Conservation (phyloP, 2,329 filamentous ascomycete species). For the Penicillium sp. region DNA sequence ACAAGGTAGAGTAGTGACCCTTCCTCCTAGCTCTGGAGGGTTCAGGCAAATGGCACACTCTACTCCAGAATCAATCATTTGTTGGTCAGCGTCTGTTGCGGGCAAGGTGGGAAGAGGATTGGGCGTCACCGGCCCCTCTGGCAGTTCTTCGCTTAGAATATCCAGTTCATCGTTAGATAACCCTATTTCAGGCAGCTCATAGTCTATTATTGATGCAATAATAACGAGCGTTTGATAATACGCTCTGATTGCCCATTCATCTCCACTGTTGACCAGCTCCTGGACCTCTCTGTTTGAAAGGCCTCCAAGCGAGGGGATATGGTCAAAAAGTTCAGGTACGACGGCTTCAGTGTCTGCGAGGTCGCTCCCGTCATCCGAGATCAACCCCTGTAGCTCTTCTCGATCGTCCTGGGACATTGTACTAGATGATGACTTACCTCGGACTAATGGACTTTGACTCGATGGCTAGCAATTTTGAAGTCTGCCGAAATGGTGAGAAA, state of each 20-base stretch:
- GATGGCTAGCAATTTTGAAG: too few relatives aligned
- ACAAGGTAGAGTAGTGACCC: background rate
- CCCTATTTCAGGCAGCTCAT: background rate
- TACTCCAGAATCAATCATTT: background rate
- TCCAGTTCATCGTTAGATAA: background rate
- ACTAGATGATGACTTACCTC: background rate
- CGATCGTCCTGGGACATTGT: background rate
- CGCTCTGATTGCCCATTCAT: background rate
- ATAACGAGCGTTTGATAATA: background rate
- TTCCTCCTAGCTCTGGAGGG: background rate
- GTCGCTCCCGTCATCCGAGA: background rate
- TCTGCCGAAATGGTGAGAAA: too few relatives aligned
- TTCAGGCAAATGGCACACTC: background rate
- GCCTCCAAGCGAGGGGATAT: background rate
- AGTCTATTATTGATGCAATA: background rate
- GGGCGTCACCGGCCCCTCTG: background rate
- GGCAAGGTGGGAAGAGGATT: background rate
- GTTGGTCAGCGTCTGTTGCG: background rate
- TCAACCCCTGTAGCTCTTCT: background rate
- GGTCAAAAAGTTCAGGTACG: background rate
- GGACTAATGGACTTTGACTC: background rate
- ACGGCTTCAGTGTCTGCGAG: background rate
- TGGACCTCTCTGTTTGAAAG: background rate
- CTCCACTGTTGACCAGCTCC: background rate
- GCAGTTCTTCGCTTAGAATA: background rate